Evolutionary conservation across 31 red algal genomes (phyloP), one percentile per base, ranked within the genome.

Genomic region (Asparagopsis taxiformis): DNA sequence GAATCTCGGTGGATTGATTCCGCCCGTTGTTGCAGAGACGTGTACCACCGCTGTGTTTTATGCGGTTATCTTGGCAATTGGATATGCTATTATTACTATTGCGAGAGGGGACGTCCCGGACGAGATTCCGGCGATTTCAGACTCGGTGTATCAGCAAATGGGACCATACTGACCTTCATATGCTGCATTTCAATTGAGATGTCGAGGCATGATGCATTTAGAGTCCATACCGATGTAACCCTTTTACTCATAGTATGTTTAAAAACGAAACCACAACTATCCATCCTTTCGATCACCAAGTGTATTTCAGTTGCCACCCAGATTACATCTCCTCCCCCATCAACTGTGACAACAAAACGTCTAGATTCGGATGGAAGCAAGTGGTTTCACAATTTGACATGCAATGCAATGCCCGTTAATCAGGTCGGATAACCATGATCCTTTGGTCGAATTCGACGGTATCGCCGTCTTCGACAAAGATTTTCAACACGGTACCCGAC

Each of bases 381-480:
- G n/a, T n/a, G n/a, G n/a, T n/a, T n/a, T n/a, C n/a, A n/a, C n/a
- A n/a, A n/a, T n/a, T n/a, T n/a, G n/a, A n/a, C n/a, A n/a, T n/a
- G n/a, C n/a, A n/a, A n/a, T n/a, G n/a, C n/a, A n/a, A n/a, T n/a
- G n/a, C 8, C 23, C 32, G 62, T 85, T 84, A 92, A 62, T 92
- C 90, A 13, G 90, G 90, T 36, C 90, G 74, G 29, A 96, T 85
- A 25, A 83, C 78, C 80, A 96, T 90, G 44, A 96, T 61, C 26
- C 84, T 46, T 57, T 85, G 70, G 21, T 79, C 93, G 49, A 79
- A 96, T 52, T 91, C 85, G 11, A 96, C 93, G 37, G 87, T 51
- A 55, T 89, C 93, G 54, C 93, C 93, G 55, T 96, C 85, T 62
- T 96, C 87, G 1, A 90, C 80, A 74, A 76, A 96, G 30, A 96